Conservation (phyloP, 257 asterid genomes). For the Plantago ovata region DNA sequence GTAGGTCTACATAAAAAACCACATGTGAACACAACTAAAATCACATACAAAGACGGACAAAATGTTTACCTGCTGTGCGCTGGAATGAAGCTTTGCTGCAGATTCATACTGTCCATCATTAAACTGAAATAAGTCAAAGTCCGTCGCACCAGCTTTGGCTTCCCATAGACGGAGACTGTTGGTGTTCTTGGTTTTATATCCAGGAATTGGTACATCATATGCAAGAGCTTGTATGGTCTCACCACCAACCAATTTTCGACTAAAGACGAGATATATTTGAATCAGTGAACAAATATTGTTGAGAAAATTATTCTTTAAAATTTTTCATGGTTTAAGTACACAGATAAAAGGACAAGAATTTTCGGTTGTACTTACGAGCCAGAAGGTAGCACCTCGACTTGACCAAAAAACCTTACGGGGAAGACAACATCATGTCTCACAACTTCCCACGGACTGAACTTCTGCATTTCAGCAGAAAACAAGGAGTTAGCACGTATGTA, state of each 20-base stretch:
- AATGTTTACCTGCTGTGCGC: slow-evolving; percentile 81
- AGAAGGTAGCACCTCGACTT: slow-evolving; percentile 73
- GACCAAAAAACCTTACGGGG: slow-evolving; percentile 90
- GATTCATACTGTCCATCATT: slow-evolving; percentile 97
- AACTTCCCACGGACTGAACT: slow-evolving; percentile 98
- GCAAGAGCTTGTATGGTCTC: slow-evolving; percentile 95
- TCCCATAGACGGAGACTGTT: slow-evolving; percentile 99
- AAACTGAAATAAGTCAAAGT: slow-evolving; percentile 80
- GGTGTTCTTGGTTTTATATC: slow-evolving; percentile 94
- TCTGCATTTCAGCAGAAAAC: slow-evolving; percentile 47
- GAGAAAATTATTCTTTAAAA: slow-evolving; percentile 14
- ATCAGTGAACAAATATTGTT: slow-evolving; percentile 14
- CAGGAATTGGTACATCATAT: slow-evolving; percentile 99
- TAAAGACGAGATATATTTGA: slow-evolving; percentile 25
- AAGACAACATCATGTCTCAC: slow-evolving; percentile 87
- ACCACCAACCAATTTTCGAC: slow-evolving; percentile 96
- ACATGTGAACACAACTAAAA: slow-evolving; percentile 17
- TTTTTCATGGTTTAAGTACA: slow-evolving; percentile 9
- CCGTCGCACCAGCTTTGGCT: slow-evolving; percentile 86
- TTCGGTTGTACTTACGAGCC: slow-evolving; percentile 77
- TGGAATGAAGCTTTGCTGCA: slow-evolving; percentile 90
- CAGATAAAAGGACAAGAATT: slow-evolving; percentile 19
- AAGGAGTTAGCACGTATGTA: slow-evolving; percentile 16
- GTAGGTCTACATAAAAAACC: slow-evolving; percentile 9
- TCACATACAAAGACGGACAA: slow-evolving; percentile 5